These are phyloP conservation scores for Pichia scutulata DNA, from an alignment of 805 yeast genomes.

Conservation along the genomic window DNA sequence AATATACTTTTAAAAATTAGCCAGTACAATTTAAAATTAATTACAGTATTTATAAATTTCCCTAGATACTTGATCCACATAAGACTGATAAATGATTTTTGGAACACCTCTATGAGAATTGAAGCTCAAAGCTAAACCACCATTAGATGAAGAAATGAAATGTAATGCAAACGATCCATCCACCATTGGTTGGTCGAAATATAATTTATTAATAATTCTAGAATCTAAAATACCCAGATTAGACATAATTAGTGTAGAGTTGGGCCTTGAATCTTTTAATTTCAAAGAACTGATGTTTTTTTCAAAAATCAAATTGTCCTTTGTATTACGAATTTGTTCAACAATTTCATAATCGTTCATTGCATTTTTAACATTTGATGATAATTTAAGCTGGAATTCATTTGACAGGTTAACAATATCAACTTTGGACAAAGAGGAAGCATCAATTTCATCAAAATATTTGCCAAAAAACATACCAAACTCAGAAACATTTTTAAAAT, in stretches of 20 bases:
- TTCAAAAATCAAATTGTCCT: not conserved
- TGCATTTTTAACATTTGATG: not conserved
- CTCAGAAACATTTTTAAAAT: not conserved
- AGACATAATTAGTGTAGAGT: constrained; percentile 8
- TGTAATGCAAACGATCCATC: constrained; percentile 11
- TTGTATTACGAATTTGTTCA: not conserved
- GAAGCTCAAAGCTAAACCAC: constrained; percentile 7
- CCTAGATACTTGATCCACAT: not conserved
- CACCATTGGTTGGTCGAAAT: constrained; percentile 14
- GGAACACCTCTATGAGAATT: constrained; percentile 8
- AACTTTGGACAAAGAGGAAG: not conserved
- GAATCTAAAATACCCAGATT: constrained; percentile 8
- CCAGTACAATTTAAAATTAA: not conserved
- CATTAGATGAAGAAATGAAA: constrained; percentile 1
- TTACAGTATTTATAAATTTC: not conserved
- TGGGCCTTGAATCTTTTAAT: constrained; percentile 4
- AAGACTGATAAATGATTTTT: not conserved
- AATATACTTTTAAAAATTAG: no score
- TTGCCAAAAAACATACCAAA: constrained; percentile 11
- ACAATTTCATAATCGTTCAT: constrained; percentile 3
- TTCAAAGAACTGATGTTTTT: not conserved
- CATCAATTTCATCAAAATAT: not conserved
- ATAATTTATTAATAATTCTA: not conserved
- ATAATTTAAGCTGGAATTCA: constrained; percentile 6
- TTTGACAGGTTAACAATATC: not conserved